Evolutionary conservation across 345 rosid genomes (phyloP).

Genomic region (Euphorbia lathyris): DNA sequence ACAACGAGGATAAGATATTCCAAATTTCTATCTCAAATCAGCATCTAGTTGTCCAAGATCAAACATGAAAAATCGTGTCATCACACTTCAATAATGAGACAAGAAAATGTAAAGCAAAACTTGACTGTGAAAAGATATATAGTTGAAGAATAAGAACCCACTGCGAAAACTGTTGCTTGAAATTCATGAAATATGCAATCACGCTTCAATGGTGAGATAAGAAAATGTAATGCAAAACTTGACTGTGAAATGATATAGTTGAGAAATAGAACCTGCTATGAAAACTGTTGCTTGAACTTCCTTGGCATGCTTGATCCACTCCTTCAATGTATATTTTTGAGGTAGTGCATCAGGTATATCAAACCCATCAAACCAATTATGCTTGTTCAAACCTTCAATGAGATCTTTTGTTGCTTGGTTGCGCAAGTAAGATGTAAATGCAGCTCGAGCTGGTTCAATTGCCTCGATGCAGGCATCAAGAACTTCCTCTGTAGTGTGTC

Average conservation of each 20-base stretch:
- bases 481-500: constrained; percentile 97
- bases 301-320: constrained; percentile 76
- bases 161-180: constrained; percentile 74
- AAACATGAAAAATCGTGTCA: background rate
- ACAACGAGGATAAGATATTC: background rate
- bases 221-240: constrained; percentile 5
- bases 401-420: constrained; percentile 74
- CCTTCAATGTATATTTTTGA: constrained; percentile 46
- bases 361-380: constrained; percentile 77
- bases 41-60: background rate
- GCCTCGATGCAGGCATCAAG: constrained; percentile 86
- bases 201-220: background rate
- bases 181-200: constrained; percentile 22
- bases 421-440: constrained; percentile 71
- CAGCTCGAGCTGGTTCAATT: constrained; percentile 74
- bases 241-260: background rate
- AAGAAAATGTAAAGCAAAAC: constrained; percentile 7
- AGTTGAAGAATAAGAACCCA: constrained; percentile 50
- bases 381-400: constrained; percentile 57
- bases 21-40: background rate
- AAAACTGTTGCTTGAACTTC: constrained; percentile 73
- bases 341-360: constrained; percentile 75
- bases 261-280: constrained; percentile 63
- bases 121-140: background rate
- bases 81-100: background rate